These are phyloP conservation scores for Bonia amplexicaulis DNA, from an alignment of 176 grass and related monocot genomes.

Conservation along the genomic window DNA sequence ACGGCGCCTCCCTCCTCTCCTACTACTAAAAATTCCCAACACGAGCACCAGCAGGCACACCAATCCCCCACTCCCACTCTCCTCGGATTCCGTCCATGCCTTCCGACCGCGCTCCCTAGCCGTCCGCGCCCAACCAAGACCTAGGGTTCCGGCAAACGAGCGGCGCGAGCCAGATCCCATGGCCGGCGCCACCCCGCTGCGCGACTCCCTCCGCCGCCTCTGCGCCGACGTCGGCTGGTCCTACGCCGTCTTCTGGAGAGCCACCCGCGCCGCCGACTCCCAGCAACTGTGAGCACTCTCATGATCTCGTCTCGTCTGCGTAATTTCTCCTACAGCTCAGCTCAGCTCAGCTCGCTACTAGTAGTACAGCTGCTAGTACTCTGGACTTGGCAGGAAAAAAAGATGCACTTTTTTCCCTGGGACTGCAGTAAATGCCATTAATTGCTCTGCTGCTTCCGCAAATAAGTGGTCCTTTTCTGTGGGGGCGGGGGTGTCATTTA, in stretches of 20 bases:
- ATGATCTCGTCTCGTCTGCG: not conserved
- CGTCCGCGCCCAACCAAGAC: not conserved
- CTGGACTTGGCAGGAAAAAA: not conserved
- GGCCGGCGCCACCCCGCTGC: slow-evolving; percentile 26
- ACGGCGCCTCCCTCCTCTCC: not conserved
- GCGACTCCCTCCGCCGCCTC: slow-evolving; percentile 40
- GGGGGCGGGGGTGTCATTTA: not conserved
- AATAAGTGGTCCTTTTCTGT: not conserved
- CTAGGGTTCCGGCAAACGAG: not conserved
- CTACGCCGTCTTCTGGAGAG: slow-evolving; percentile 55
- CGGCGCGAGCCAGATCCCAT: slow-evolving; percentile 14
- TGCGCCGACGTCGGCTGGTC: slow-evolving; percentile 48
- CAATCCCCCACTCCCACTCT: not conserved
- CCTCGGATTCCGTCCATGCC: slow-evolving; percentile 21
- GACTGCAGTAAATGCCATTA: slow-evolving; percentile 39
- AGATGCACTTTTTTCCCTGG: not conserved
- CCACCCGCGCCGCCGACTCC: slow-evolving; percentile 16
- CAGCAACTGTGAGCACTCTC: slow-evolving; percentile 34
- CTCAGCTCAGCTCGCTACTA: not conserved
- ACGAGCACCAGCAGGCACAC: not conserved
- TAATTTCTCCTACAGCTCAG: not conserved
- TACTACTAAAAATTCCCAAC: not conserved
- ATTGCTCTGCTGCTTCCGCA: not conserved
- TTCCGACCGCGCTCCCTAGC: not conserved
- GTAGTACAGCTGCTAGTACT: not conserved